These are phyloP conservation scores for Malus sylvestris DNA, from an alignment of 306 rosid genomes.

Conservation along the genomic window DNA sequence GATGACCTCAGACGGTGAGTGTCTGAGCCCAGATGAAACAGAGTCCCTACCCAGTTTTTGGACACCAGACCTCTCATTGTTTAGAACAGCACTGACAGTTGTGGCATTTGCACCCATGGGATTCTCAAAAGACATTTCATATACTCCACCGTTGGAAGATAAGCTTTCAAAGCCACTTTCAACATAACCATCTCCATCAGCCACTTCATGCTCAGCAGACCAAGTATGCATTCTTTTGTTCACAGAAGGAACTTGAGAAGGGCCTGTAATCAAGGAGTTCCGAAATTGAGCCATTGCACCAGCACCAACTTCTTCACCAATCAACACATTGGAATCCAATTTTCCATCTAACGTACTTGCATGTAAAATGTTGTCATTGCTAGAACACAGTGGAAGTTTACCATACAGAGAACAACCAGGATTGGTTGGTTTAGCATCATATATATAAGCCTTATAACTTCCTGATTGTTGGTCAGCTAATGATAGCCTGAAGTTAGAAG, in stretches of 20 bases:
- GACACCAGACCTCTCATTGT: constrained; percentile 18
- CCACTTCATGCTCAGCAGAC: constrained; percentile 9
- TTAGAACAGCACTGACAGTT: constrained; percentile 11
- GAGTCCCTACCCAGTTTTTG: constrained; percentile 23
- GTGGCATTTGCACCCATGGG: constrained; percentile 7
- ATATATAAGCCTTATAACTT: constrained; percentile 4
- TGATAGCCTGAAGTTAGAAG: constrained; percentile 13
- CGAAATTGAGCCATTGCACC: constrained; percentile 6
- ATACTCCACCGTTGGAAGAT: constrained; percentile 19
- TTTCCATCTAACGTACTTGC: constrained; percentile 22
- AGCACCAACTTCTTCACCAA: constrained; percentile 3
- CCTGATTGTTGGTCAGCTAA: constrained; percentile 22
- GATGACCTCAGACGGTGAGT: constrained; percentile 17
- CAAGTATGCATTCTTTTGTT: constrained; percentile 9
- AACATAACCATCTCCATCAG: too few relatives aligned
- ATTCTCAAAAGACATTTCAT: constrained; percentile 17
- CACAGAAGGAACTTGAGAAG: constrained; percentile 20
- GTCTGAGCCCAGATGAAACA: constrained; percentile 21
- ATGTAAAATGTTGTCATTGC: constrained; percentile 18
- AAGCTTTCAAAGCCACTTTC: constrained; percentile 18
- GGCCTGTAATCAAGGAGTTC: constrained; percentile 12
- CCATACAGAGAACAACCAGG: constrained; percentile 25
- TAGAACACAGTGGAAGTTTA: constrained; percentile 26
- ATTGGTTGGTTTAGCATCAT: constrained; percentile 22
- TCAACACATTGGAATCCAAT: constrained; percentile 17